Evolutionary conservation across 768 basidiomycete species (phyloP), one percentile per base, ranked within the genome.

Genomic region (Saitozyma sp.): DNA sequence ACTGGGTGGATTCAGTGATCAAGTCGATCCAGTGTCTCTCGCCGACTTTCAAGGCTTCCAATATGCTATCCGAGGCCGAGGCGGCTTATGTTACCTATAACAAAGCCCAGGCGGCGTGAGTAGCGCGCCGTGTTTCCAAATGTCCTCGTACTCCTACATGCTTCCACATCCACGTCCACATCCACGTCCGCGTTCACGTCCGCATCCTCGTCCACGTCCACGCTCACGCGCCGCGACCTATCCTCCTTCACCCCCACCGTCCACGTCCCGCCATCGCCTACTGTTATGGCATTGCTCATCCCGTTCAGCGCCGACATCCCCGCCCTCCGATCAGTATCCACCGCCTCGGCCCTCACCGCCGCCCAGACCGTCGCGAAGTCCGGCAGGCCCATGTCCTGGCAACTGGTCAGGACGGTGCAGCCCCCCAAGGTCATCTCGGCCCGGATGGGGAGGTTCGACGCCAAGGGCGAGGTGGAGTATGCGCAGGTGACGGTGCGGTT

Each of bases 31-130:
- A 50, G 14, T 54, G 52, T 16, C 42, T 61, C 10, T 52, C 45
- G n/a, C 59, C 59, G 42, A 48, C 51, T 37, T 46, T 42, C 20
- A 64, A 55, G 29, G 62, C 50, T 0, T 40, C 43, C 20, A 41
- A 37, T 6, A n/a, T 62, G 46, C 7, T 66, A 6, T 37, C 54
- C 13, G 64, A 66, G 10, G 42, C 55, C 3, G n/a, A 39, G 37
- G 37, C 42, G 14, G 46, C 58, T 8, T 66, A 66, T 50, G 48
- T 40, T 16, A 39, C 41, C 43, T 55, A 62, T 14, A 66, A 66
- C 38, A 5, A 53, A 29, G 57, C 56, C 55, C 64, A 62, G 40
- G 64, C 64, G 19, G n/a, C 46, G 64, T 66, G 49, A 58, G 64
- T 56, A 8, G 0, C 3, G 2, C 14, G 16, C 39, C 54, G 11